Conservation (phyloP, 495 filamentous ascomycete genomes). For the Neurospora intermedia region DNA sequence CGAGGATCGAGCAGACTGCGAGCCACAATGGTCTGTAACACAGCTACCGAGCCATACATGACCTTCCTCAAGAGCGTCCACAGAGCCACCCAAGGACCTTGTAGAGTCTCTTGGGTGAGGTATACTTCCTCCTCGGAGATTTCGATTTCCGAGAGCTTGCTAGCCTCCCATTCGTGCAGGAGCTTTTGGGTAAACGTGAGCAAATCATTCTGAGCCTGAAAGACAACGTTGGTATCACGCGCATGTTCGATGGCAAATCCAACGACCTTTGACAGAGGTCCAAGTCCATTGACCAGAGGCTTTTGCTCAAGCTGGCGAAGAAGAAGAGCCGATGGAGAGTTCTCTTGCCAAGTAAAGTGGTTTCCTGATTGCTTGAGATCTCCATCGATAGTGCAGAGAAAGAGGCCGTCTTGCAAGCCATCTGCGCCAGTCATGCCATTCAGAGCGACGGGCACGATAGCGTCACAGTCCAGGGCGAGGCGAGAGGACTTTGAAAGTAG, state of each 20-base stretch:
- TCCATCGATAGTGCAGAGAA: conserved; percentile 63
- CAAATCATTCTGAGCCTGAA: conserved; percentile 60
- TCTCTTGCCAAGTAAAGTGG: conserved; percentile 61
- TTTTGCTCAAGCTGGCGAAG: conserved; percentile 47
- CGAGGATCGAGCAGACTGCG: conserved; percentile 40
- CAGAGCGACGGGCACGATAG: conserved; percentile 59
- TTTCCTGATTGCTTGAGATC: conserved; percentile 58
- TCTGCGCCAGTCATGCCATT: conserved; percentile 55
- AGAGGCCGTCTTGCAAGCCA: conserved; percentile 74
- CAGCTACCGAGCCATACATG: conserved; percentile 68
- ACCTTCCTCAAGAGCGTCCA: conserved; percentile 76
- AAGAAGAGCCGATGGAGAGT: conserved; percentile 46
- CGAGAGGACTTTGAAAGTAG: conserved; percentile 52
- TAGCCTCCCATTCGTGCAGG: conserved; percentile 72
- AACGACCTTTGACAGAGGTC: conserved; percentile 65
- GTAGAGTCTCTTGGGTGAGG: conserved; percentile 58
- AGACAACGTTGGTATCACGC: conserved; percentile 46
- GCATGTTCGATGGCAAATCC: conserved; percentile 62
- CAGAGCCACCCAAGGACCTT: conserved; percentile 59
- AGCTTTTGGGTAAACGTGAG: conserved; percentile 59
- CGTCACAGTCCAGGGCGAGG: conserved; percentile 57
- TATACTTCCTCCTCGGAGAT: conserved; percentile 58
- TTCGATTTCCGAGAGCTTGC: conserved; percentile 77
- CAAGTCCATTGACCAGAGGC: conserved; percentile 68
- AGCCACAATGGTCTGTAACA: conserved; percentile 61